Percentiles rank a stretch among this genome's conserved stretches.
phyloP scores from a whole-genome alignment of 2,329 filamentous ascomycete genomes.

The Sarocladiaceae sp. region DNA sequence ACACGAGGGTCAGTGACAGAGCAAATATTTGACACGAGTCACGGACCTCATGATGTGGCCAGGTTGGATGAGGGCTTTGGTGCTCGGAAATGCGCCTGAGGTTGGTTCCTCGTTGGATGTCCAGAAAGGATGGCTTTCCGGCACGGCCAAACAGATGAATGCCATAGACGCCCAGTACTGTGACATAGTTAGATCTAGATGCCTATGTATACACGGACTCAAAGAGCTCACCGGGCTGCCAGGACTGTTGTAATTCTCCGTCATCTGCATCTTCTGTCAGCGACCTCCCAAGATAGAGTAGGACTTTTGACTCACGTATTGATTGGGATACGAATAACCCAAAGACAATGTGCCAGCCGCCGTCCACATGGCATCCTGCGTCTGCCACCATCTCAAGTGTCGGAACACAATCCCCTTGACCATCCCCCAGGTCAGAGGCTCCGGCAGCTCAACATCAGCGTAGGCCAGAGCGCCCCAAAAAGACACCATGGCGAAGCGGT shows the following conservation, averaged over 20 bases:
- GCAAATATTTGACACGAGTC: not conserved
- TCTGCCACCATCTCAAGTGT: conserved; percentile 75
- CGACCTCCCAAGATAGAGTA: not conserved
- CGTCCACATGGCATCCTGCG: conserved; percentile 67
- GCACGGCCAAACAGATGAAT: conserved; percentile 67
- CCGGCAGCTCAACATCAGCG: conserved; percentile 65
- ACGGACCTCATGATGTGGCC: conserved; percentile 60
- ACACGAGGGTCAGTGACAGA: not conserved
- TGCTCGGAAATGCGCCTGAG: conserved; percentile 46
- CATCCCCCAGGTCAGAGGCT: conserved; percentile 69
- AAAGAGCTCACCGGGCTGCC: conserved; percentile 46
- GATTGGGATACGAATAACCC: conserved; percentile 74
- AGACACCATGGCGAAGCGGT: conserved; percentile 79
- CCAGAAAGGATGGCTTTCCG: conserved; percentile 70
- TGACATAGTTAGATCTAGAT: conserved; percentile 11
- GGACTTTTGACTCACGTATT: conserved; percentile 44
- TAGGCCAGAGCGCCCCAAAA: conserved; percentile 78
- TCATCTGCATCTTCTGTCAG: conserved; percentile 43
- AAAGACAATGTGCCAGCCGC: conserved; percentile 68
- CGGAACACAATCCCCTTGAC: conserved; percentile 70
- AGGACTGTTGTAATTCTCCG: conserved; percentile 79
- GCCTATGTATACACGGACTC: not conserved
- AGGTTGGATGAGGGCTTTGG: conserved; percentile 59
- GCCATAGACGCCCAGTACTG: conserved; percentile 75
- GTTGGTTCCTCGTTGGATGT: conserved; percentile 58